Percentiles rank a stretch among this genome's conserved stretches.
Evolutionary conservation across 495 filamentous ascomycete species (phyloP).

Genomic region (Penicillium steckii): DNA sequence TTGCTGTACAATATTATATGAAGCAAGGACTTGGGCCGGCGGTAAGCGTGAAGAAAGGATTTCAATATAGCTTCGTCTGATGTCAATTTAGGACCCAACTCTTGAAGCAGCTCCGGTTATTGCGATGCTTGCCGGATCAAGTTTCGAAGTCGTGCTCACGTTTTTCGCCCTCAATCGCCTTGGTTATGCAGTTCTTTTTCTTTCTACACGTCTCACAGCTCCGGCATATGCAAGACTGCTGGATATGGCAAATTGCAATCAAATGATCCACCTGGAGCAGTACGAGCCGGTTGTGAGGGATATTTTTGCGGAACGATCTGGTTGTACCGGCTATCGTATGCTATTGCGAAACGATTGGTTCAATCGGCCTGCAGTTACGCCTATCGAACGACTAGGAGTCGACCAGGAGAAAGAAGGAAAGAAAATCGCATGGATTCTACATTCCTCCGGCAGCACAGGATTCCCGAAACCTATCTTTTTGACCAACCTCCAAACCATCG

Average conservation of each 20-base stretch:
- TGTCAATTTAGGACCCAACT: slow-evolving; percentile 9
- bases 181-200: slow-evolving; percentile 53
- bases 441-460: slow-evolving; percentile 59
- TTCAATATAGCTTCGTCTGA: not conserved
- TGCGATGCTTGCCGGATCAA: slow-evolving; percentile 50
- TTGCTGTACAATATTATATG: slow-evolving; percentile 24
- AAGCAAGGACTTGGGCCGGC: slow-evolving; percentile 19
- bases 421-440: slow-evolving; percentile 49
- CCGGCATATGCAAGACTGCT: slow-evolving; percentile 51
- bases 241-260: slow-evolving; percentile 38
- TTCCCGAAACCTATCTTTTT: slow-evolving; percentile 55
- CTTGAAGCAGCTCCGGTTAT: slow-evolving; percentile 36
- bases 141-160: slow-evolving; percentile 53
- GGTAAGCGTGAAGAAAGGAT: not conserved
- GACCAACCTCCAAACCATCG: slow-evolving; percentile 36
- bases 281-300: slow-evolving; percentile 17
- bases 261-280: slow-evolving; percentile 28
- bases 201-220: slow-evolving; percentile 55
- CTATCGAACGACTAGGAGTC: slow-evolving; percentile 13
- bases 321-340: slow-evolving; percentile 9
- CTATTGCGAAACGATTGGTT: slow-evolving; percentile 20
- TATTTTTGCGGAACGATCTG: slow-evolving; percentile 14
- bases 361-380: slow-evolving; percentile 11
- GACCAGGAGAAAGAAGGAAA: slow-evolving; percentile 26
- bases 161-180: slow-evolving; percentile 55